Percentiles rank a stretch among this genome's conserved stretches.
Conservation (phyloP, 2,329 filamentous ascomycete species). For the Pseudogymnoascus pannorum region DNA sequence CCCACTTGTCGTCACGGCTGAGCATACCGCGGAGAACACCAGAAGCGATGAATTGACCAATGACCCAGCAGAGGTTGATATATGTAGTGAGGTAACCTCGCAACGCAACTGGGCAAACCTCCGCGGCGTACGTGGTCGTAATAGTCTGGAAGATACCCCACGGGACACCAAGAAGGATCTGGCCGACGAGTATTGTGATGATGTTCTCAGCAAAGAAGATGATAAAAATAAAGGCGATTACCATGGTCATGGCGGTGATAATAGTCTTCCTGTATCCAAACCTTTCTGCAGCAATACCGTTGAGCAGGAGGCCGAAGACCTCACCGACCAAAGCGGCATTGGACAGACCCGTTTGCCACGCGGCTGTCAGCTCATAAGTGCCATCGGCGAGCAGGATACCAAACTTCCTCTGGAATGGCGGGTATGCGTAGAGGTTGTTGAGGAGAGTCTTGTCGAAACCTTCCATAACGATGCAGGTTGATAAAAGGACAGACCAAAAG, state of each 20-base stretch:
- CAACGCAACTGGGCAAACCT: constrained; percentile 49
- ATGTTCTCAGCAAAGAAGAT: constrained; percentile 44
- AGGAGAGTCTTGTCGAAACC: constrained; percentile 78
- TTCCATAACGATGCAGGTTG: constrained; percentile 89
- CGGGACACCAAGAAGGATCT: constrained; percentile 43
- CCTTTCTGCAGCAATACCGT: constrained; percentile 40
- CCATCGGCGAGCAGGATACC: constrained; percentile 27
- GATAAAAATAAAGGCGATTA: constrained; percentile 41
- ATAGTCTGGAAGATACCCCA: constrained; percentile 43
- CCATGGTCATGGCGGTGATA: constrained; percentile 37
- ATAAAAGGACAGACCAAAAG: constrained; percentile 75
- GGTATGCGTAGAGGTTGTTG: constrained; percentile 57
- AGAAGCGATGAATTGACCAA: constrained; percentile 44
- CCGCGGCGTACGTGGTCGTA: constrained; percentile 34
- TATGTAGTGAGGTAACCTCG: constrained; percentile 49
- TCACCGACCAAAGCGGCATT: constrained; percentile 26
- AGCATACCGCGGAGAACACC: constrained; percentile 44
- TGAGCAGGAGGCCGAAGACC: constrained; percentile 40
- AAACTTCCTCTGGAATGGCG: constrained; percentile 31
- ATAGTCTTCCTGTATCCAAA: constrained; percentile 46
- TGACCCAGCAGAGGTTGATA: constrained; percentile 48
- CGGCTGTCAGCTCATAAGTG: constrained; percentile 23
- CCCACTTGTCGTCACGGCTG: constrained; percentile 39
- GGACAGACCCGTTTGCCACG: constrained; percentile 27
- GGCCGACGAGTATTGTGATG: constrained; percentile 39